Evolutionary conservation across 1,284 basidiomycete genomes (phyloP), one percentile per base, ranked within the genome.

Genomic region (Acaromyces ingoldii): DNA sequence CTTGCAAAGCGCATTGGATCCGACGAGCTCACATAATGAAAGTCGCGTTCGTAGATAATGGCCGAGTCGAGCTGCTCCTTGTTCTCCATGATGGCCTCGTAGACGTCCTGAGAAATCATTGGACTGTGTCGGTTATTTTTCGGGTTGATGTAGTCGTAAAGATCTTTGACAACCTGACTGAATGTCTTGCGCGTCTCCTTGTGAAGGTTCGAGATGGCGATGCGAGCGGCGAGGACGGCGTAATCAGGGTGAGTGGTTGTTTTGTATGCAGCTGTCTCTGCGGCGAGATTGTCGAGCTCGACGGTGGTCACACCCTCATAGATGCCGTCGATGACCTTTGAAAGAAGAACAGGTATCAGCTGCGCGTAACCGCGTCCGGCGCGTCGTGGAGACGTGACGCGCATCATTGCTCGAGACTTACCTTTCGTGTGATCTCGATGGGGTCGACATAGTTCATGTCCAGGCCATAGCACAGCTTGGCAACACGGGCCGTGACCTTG

Each of bases 161-260:
- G 80, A 75, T 96, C 91, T 62, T 84, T 83, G 70, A 98, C 83
- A 60, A 97, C 92, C 63, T 86, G 83, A 13, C 89, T 91, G 76
- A 99, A 98, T 67, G 80, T 87, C 81, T 98, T 98, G 80, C 91
- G 93, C 30, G 95, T 98, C 80, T 98, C 93, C 77, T 99, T 98
- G 83, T 99, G 95, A 19, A 98, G 80, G 78, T 98, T 99, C 58
- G 91, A 95, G 73, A 99, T 93, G 57, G 93, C 93, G 53, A 98
- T 97, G 63, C 95, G 89, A 13, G 95, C 95, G 10, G 95, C 95
- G 55, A 99, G 88, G 57, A 98, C 87, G 26, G 95, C 93, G 71
- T 98, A 99, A 77, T 99, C 95, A 10, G 92, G 92, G 76, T 93
- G 91, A 13, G 76, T 75, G 28, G 93, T 96, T 2, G 95, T 97